Conservation (phyloP, 768 basidiomycete species). For the Termitomyces sp. region DNA sequence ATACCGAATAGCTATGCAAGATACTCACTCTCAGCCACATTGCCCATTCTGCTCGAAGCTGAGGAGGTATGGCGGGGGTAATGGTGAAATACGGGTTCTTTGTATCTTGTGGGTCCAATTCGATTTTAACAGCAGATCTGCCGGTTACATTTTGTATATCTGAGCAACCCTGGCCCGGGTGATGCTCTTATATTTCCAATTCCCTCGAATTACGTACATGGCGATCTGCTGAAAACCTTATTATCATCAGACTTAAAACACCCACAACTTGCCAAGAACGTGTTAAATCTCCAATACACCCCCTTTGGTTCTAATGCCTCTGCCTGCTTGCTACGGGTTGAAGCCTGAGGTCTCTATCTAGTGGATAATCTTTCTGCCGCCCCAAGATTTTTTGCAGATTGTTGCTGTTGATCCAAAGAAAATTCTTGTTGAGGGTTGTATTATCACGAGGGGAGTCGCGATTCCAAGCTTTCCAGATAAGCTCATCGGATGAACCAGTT, state of each 20-base stretch:
- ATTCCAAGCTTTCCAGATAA: neutral
- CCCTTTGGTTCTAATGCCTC: neutral
- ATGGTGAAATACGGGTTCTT: neutral
- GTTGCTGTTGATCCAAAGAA: neutral
- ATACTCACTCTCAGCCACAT: neutral
- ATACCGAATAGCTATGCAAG: neutral
- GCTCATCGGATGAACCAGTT: neutral
- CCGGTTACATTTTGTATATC: constrained; percentile 11
- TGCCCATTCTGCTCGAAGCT: neutral
- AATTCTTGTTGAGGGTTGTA: neutral
- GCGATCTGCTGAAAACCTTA: neutral
- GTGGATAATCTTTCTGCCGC: neutral
- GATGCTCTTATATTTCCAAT: constrained; percentile 3
- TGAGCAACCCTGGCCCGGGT: constrained; percentile 27
- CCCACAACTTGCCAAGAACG: neutral
- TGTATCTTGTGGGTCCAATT: neutral
- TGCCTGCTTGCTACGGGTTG: too few relatives aligned
- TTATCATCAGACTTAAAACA: neutral
- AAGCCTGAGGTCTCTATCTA: neutral
- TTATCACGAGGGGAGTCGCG: neutral
- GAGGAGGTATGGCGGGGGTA: neutral
- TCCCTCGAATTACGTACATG: neutral
- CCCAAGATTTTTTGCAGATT: neutral
- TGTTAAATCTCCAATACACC: too few relatives aligned
- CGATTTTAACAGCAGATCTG: neutral